These are phyloP conservation scores for Dioscorea cayenensis DNA, from an alignment of 116 monocot genomes.

Conservation along the genomic window DNA sequence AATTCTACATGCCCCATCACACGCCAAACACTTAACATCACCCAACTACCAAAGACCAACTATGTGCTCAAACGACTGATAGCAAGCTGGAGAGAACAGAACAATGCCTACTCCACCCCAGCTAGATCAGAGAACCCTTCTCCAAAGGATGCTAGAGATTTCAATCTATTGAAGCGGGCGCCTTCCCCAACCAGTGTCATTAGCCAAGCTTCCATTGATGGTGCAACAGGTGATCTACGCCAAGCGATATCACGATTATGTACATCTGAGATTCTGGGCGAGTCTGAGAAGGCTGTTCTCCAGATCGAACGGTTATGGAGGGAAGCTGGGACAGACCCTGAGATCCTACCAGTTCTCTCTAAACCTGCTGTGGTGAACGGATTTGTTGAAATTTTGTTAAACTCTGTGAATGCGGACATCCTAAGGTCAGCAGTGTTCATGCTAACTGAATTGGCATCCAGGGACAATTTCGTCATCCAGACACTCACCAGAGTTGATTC, in stretches of 20 bases:
- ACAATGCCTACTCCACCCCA: constrained; percentile 16
- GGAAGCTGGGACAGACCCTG: constrained; percentile 15
- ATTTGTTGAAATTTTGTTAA: constrained; percentile 47
- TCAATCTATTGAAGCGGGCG: constrained; percentile 2
- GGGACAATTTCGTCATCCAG: constrained; percentile 33
- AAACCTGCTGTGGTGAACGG: constrained; percentile 46
- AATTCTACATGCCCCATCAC: constrained; percentile 59
- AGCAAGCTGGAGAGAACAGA: constrained; percentile 36
- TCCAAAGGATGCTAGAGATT: neutral
- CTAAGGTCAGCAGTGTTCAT: constrained; percentile 27
- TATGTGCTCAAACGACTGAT: constrained; percentile 59
- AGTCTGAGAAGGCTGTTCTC: constrained; percentile 43
- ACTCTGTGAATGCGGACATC: constrained; percentile 31
- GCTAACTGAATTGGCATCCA: constrained; percentile 34
- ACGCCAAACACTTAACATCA: constrained; percentile 39
- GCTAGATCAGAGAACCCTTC: constrained; percentile 10
- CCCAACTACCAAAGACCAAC: constrained; percentile 54
- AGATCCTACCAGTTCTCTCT: constrained; percentile 15
- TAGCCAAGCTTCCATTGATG: constrained; percentile 25
- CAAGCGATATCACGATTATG: constrained; percentile 35
- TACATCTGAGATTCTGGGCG: constrained; percentile 37
- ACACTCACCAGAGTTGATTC: constrained; percentile 49
- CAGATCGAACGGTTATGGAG: constrained; percentile 34
- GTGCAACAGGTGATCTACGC: constrained; percentile 21
- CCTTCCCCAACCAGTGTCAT: constrained; percentile 54